phyloP scores from a whole-genome alignment of 2,329 filamentous ascomycete genomes.

The Ophiocordyceps robertsii region DNA sequence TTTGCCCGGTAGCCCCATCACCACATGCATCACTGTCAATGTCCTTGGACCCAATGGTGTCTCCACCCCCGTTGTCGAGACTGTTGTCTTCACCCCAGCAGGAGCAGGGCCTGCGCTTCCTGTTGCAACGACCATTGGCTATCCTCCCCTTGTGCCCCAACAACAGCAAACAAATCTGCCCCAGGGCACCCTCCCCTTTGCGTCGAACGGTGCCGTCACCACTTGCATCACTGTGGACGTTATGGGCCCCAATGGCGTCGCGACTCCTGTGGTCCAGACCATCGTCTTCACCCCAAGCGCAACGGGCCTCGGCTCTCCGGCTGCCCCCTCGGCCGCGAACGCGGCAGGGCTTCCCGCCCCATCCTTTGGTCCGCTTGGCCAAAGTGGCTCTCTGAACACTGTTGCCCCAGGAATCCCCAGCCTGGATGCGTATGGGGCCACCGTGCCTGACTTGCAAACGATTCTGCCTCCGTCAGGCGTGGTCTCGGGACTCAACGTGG shows the following conservation, averaged over 20 bases:
- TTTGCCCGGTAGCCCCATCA: constrained; percentile 7
- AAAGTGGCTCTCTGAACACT: constrained; percentile 3
- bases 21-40: constrained; percentile 16
- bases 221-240: constrained; percentile 16
- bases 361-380: constrained; percentile 6
- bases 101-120: constrained; percentile 1
- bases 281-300: constrained; percentile 13
- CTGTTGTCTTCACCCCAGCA: constrained; percentile 9
- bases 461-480: constrained; percentile 6
- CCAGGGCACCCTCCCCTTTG: constrained; percentile 6
- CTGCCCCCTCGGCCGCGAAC: constrained; percentile 5
- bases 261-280: constrained; percentile 17
- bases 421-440: constrained; percentile 14
- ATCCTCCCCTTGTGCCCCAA: constrained; percentile 8
- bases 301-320: constrained; percentile 8
- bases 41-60: constrained; percentile 18
- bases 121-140: constrained; percentile 4
- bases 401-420: constrained; percentile 6
- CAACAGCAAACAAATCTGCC: constrained; percentile 7
- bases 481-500: constrained; percentile 9
- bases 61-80: constrained; percentile 15
- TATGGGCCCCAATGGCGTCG: constrained; percentile 17
- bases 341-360: constrained; percentile 6
- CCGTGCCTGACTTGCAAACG: not conserved
- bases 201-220: constrained; percentile 9